A percentile compares a stretch with the other conserved stretches of the same genome.
Conservation (phyloP, 148 eudicot species). For the Chenopodium suecicum region DNA sequence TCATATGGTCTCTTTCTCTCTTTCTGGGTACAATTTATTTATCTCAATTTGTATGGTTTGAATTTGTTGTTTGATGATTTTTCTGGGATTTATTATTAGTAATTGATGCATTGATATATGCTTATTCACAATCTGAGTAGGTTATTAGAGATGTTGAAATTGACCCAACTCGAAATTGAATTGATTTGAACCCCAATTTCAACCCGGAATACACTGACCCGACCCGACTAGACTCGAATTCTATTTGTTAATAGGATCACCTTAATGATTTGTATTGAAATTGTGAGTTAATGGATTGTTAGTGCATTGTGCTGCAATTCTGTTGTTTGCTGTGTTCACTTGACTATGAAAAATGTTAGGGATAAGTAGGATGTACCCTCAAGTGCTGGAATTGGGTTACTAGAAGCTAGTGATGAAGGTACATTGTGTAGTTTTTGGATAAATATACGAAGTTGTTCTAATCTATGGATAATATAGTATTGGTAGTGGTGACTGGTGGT, state of each 20-base stretch:
- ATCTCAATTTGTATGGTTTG: neutral
- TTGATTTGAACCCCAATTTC: too few relatives aligned
- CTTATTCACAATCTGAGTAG: too few relatives aligned
- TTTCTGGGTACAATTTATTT: conserved; percentile 8
- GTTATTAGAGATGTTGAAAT: too few relatives aligned
- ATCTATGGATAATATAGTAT: neutral
- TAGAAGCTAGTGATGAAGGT: neutral
- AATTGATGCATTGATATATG: too few relatives aligned
- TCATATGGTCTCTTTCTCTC: conserved; percentile 49
- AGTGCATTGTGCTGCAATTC: too few relatives aligned
- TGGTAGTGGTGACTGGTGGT: neutral
- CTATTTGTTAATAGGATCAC: neutral
- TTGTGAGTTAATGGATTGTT: too few relatives aligned
- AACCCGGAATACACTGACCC: too few relatives aligned
- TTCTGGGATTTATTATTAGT: neutral
- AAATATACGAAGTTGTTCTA: neutral
- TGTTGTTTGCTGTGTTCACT: too few relatives aligned
- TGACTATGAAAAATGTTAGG: neutral
- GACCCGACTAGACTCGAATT: too few relatives aligned
- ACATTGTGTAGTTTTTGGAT: neutral
- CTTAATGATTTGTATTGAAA: neutral
- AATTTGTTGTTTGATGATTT: neutral
- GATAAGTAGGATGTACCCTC: neutral
- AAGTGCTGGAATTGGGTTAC: neutral
- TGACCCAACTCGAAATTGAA: too few relatives aligned